Conservation (phyloP, 2,329 filamentous ascomycete species). For the Penicillium sp. region DNA sequence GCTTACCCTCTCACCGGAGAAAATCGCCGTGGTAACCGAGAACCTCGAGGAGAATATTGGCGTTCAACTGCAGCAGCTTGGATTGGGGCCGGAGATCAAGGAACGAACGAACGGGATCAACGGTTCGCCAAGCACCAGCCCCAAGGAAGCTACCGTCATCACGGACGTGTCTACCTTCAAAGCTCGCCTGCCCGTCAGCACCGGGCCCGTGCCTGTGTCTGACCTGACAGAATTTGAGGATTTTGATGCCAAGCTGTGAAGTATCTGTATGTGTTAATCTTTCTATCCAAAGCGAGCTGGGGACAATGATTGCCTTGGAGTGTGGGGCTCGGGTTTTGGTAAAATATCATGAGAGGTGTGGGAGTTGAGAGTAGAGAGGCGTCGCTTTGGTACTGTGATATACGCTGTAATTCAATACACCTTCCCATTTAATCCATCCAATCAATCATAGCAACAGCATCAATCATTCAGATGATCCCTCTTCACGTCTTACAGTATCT, state of each 20-base stretch:
- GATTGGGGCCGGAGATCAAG: conserved; percentile 43
- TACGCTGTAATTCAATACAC: background rate
- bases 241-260: conserved; percentile 75
- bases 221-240: conserved; percentile 87
- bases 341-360: background rate
- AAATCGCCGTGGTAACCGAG: conserved; percentile 53
- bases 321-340: background rate
- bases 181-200: conserved; percentile 70
- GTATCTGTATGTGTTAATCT: background rate
- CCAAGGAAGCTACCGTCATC: conserved; percentile 62
- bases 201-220: conserved; percentile 71
- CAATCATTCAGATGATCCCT: too few relatives aligned
- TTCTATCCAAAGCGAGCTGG: background rate
- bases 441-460: background rate
- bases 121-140: conserved; percentile 31
- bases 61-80: conserved; percentile 49
- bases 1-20: conserved; percentile 54
- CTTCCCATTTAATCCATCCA: background rate
- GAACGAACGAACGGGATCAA: conserved; percentile 42
- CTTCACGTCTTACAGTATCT: too few relatives aligned
- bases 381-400: background rate
- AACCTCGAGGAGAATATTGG: conserved; percentile 55
- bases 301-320: conserved; percentile 6
- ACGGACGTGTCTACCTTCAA: conserved; percentile 81
- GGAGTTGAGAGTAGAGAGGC: background rate